A percentile compares a stretch with the other conserved stretches of the same genome.
These are phyloP conservation scores for Leucoagaricus sp. DNA, from an alignment of 1,284 basidiomycete genomes.

Conservation along the genomic window DNA sequence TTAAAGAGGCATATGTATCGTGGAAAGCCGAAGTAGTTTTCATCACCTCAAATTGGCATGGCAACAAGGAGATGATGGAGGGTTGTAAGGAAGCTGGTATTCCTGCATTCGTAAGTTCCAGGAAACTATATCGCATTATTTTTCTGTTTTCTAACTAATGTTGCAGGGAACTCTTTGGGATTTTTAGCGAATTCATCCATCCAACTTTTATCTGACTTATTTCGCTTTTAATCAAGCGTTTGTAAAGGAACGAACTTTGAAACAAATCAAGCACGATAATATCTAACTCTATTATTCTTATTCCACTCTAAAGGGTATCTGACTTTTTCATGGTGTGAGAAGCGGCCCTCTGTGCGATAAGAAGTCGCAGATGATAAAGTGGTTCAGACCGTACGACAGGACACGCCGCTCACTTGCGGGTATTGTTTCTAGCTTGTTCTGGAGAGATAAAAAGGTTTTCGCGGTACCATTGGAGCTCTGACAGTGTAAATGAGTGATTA, in stretches of 20 bases:
- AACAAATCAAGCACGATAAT: not conserved
- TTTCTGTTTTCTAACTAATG: not conserved
- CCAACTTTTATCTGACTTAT: not conserved
- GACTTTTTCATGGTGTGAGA: too few species aligned
- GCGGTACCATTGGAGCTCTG: constrained; percentile 65
- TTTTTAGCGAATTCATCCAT: constrained; percentile 27
- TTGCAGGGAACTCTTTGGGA: constrained; percentile 44
- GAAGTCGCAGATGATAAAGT: not conserved
- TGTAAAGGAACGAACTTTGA: not conserved
- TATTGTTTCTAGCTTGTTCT: constrained; percentile 17
- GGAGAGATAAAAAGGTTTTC: constrained; percentile 52
- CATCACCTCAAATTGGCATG: constrained; percentile 64
- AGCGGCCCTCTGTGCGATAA: not conserved
- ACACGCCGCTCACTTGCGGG: not conserved
- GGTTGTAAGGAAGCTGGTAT: constrained; percentile 64
- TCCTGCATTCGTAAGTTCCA: constrained; percentile 51
- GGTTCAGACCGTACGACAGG: not conserved
- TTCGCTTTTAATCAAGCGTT: not conserved
- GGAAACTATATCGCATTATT: not conserved
- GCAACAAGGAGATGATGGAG: constrained; percentile 70
- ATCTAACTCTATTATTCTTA: not conserved
- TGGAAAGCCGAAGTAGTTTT: constrained; percentile 61
- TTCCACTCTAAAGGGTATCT: not conserved
- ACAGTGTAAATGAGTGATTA: constrained; percentile 4
- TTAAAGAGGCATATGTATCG: constrained; percentile 42